Evolutionary conservation across 306 rosid species (phyloP).

Genomic region (Quercus cerris): DNA sequence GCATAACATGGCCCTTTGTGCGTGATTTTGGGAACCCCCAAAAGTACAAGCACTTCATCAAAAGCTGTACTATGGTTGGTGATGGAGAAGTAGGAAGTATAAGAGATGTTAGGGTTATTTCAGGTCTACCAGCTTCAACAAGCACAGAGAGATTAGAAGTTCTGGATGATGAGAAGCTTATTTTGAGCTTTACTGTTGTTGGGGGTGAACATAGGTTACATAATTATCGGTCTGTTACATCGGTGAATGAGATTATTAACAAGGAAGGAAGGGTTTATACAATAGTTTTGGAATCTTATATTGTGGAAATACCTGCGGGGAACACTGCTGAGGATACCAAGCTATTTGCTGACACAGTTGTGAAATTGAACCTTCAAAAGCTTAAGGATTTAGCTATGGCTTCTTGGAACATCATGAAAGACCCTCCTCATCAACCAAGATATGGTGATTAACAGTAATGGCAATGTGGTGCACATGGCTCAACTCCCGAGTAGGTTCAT

Average conservation of each 20-base stretch:
- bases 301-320: slow-evolving; percentile 85
- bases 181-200: slow-evolving; percentile 69
- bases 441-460: not conserved
- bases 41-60: slow-evolving; percentile 83
- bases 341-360: slow-evolving; percentile 84
- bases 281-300: slow-evolving; percentile 72
- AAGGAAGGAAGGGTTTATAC: slow-evolving; percentile 49
- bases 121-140: slow-evolving; percentile 86
- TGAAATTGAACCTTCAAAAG: slow-evolving; percentile 83
- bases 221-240: slow-evolving; percentile 74
- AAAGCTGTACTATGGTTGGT: slow-evolving; percentile 66
- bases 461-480: not conserved
- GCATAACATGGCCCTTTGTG: slow-evolving; percentile 50
- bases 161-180: slow-evolving; percentile 69
- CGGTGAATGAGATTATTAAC: slow-evolving; percentile 62
- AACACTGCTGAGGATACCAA: slow-evolving; percentile 78
- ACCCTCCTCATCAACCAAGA: not conserved
- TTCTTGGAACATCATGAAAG: not conserved
- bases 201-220: slow-evolving; percentile 85
- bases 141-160: slow-evolving; percentile 87
- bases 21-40: slow-evolving; percentile 76
- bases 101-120: slow-evolving; percentile 73
- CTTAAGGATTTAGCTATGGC: slow-evolving; percentile 58
- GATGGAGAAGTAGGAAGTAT: slow-evolving; percentile 79
- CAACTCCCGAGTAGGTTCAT: not conserved